These are phyloP conservation scores for Debaryomyces subglobosus DNA, from an alignment of 1,139 yeast genomes.

Conservation along the genomic window DNA sequence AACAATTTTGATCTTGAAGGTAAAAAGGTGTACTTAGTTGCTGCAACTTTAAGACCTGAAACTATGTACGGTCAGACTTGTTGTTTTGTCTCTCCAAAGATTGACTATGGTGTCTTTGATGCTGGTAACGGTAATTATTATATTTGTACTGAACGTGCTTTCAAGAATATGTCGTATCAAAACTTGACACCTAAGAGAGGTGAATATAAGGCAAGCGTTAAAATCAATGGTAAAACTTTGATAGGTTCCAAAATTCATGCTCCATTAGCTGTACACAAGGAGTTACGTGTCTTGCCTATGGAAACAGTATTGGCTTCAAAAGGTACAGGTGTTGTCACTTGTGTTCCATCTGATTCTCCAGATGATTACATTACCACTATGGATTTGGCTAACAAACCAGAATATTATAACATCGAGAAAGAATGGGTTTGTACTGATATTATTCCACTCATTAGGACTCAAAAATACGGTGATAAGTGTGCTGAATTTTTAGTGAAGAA, in stretches of 20 bases:
- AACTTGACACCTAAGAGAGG: conserved; percentile 91
- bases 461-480: conserved; percentile 84
- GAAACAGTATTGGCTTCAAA: conserved; percentile 92
- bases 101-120: conserved; percentile 87
- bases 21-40: conserved; percentile 80
- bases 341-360: conserved; percentile 98
- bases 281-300: conserved; percentile 92
- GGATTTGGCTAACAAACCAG: conserved; percentile 88
- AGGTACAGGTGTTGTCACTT: conserved; percentile 99
- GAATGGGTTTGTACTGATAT: conserved; percentile 85
- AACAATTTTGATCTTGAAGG: conserved; percentile 46
- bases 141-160: conserved; percentile 95
- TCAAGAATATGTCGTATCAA: conserved; percentile 96
- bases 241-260: conserved; percentile 88
- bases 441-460: conserved; percentile 75
- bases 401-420: conserved; percentile 80
- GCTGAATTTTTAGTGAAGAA: conserved; percentile 87
- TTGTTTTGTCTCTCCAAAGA: conserved; percentile 96
- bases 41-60: conserved; percentile 98
- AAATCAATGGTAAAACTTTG: conserved; percentile 69
- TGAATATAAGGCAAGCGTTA: conserved; percentile 59
- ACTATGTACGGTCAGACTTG: conserved; percentile 99
- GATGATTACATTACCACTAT: conserved; percentile 89
- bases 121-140: conserved; percentile 78
- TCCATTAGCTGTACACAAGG: conserved; percentile 73